A percentile compares a stretch with the other conserved stretches of the same genome.
Evolutionary conservation across 2,329 filamentous ascomycete species (phyloP).

Genomic region (Verticillium nonalfalfae): DNA sequence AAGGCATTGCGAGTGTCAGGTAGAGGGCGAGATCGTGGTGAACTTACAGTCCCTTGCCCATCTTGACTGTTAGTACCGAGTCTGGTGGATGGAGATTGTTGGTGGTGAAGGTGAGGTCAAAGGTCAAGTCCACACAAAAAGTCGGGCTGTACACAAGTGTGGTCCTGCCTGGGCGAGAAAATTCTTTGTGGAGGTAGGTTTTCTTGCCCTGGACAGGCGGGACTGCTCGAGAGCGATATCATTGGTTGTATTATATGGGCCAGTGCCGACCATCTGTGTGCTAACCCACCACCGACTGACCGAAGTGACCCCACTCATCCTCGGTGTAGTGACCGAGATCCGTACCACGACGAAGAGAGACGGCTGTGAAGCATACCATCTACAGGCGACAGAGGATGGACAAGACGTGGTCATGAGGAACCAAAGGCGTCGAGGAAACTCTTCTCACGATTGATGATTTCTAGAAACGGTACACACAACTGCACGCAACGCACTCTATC

Average conservation of each 20-base stretch:
- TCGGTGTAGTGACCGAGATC: too few relatives aligned
- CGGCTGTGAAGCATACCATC: too few relatives aligned
- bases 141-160: not conserved
- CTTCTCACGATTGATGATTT: conserved; percentile 7
- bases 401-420: not conserved
- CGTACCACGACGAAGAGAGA: too few relatives aligned
- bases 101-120: conserved; percentile 27
- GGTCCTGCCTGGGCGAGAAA: not conserved
- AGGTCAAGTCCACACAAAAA: conserved; percentile 8
- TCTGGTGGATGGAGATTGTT: conserved; percentile 21
- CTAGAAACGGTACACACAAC: conserved; percentile 1
- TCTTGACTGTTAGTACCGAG: conserved; percentile 36
- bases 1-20: not conserved
- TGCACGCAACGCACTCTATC: conserved; percentile 3
- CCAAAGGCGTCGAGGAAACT: not conserved
- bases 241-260: not conserved
- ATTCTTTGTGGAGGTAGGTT: not conserved
- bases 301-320: too few relatives aligned
- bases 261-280: not conserved
- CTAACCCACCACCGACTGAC: too few relatives aligned
- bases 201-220: not conserved
- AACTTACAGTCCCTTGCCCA: conserved; percentile 60
- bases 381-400: too few relatives aligned
- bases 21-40: not conserved
- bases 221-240: not conserved